Percentiles rank a stretch among this genome's conserved stretches.
Evolutionary conservation across 768 basidiomycete species (phyloP).

Genomic region (Kwoniella europaea): DNA sequence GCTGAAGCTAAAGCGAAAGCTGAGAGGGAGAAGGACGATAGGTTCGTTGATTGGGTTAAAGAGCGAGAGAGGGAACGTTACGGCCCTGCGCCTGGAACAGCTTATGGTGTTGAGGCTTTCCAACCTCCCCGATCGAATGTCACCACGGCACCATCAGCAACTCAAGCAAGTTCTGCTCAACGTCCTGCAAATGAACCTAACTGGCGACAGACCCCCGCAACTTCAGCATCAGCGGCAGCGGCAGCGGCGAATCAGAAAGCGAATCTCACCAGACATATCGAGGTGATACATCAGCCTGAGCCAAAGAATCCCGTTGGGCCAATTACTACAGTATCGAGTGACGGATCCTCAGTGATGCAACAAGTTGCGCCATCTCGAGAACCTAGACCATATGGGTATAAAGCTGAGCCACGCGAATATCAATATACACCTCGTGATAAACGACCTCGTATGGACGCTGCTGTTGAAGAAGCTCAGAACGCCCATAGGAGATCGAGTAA

Average conservation of each 20-base stretch:
- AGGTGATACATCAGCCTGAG: slow-evolving; percentile 41
- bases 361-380: slow-evolving; percentile 49
- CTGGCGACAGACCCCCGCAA: neutral
- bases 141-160: neutral
- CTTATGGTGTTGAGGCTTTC: slow-evolving; percentile 21
- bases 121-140: slow-evolving; percentile 15
- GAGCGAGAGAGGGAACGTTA: slow-evolving; percentile 16
- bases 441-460: slow-evolving; percentile 50
- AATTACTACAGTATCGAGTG: neutral
- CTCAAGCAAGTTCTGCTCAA: neutral
- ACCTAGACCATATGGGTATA: slow-evolving; percentile 50
- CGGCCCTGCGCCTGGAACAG: neutral
- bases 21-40: slow-evolving; percentile 29
- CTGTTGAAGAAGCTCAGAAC: slow-evolving; percentile 43
- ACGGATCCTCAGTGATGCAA: slow-evolving; percentile 33
- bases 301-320: neutral
- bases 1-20: slow-evolving; percentile 18
- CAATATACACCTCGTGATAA: slow-evolving; percentile 41
- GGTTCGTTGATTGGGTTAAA: slow-evolving; percentile 16
- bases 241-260: slow-evolving; percentile 1
- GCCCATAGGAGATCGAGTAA: slow-evolving; percentile 35
- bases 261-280: slow-evolving; percentile 32
- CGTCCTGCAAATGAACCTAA: slow-evolving; percentile 10
- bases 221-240: neutral
- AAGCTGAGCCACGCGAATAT: slow-evolving; percentile 42